Base-by-base conservation (phyloP, 108 stramenopile species). In the Cyclotella sp. region DNA sequence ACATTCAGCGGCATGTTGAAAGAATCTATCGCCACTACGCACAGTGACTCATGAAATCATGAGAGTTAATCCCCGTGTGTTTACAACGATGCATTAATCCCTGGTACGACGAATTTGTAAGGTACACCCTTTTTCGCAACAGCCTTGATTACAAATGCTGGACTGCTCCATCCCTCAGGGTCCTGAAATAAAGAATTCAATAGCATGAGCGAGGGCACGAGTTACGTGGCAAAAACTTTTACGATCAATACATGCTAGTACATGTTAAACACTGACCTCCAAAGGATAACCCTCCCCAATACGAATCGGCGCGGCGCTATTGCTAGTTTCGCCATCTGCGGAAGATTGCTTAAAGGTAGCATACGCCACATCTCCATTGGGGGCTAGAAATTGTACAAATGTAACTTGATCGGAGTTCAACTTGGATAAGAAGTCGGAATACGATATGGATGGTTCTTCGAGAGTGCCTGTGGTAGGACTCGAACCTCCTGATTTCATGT, bases 281-380 rank as follows among this genome's bases (percentile, higher is more conserved):
- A 88, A 72, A 13, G 93, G 93, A 70, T 88, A 93, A 19, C 91
- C 92, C 55, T 93, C 87, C 12, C 92, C 92, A 57, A 91, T 90
- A 21, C 92, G 89, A 26, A 93, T 90, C 12, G 84, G 84, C 43
- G 47, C 45, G 12, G 49, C 42, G n/a, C 29, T 54, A 15, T 52
- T 63, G 13, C n/a, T 41, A 22, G 39, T 58, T 6, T 78, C 78
- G 8, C 42, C 79, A 24, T 42, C 65, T 21, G 55, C 13, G 19
- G 49, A 51, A 58, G 55, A 27, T 58, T 27, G 55, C 74, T 89
- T 90, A 65, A 93, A 73, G 8, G 93, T 91, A 4, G 63, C 93
- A 47, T 93, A 93, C 2, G 93, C 93, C 11, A 63, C 88, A 73
- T 93, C 89, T 4, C 93, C 93, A 83, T 90, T 83, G 68, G 93